These are phyloP conservation scores for Clarireedia monteithiana DNA, from an alignment of 2,329 filamentous ascomycete genomes.

Conservation along the genomic window DNA sequence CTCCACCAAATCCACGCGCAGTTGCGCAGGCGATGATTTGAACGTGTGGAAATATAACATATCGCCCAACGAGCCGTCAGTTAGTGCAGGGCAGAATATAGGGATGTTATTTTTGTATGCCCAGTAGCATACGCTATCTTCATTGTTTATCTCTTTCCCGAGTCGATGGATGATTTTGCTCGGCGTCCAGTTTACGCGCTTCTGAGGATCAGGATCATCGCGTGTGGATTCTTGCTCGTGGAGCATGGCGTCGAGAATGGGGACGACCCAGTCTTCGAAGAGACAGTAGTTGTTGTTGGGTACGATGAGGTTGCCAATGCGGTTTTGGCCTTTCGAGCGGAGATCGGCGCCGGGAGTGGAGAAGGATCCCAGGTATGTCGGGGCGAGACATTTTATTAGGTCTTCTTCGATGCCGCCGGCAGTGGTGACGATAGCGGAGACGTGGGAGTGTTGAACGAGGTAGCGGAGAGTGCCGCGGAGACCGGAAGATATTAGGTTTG, in stretches of 20 bases:
- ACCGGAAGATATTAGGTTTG: constrained; percentile 94
- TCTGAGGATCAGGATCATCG: constrained; percentile 37
- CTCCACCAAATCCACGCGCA: constrained; percentile 85
- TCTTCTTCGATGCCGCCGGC: constrained; percentile 96
- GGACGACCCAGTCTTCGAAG: constrained; percentile 96
- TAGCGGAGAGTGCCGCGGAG: constrained; percentile 86
- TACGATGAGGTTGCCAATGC: constrained; percentile 91
- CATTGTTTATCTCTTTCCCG: constrained; percentile 89
- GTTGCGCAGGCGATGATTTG: constrained; percentile 72
- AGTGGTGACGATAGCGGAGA: constrained; percentile 90
- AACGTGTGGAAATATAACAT: constrained; percentile 99
- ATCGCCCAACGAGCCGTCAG: constrained; percentile 89
- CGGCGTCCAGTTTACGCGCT: constrained; percentile 79
- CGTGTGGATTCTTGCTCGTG: constrained; percentile 83
- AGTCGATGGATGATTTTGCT: constrained; percentile 85
- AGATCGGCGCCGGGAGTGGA: constrained; percentile 67
- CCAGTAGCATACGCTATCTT: constrained; percentile 88
- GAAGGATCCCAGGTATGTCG: constrained; percentile 89
- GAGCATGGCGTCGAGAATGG: constrained; percentile 90
- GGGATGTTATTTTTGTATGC: constrained; percentile 95
- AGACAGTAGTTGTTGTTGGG: constrained; percentile 96
- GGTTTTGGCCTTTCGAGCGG: constrained; percentile 80
- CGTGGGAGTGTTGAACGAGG: constrained; percentile 84
- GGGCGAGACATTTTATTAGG: constrained; percentile 93
- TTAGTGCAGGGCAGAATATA: constrained; percentile 92